Evolutionary conservation across 1,284 basidiomycete genomes (phyloP), one percentile per base, ranked within the genome.

Genomic region (Athelia sp.): DNA sequence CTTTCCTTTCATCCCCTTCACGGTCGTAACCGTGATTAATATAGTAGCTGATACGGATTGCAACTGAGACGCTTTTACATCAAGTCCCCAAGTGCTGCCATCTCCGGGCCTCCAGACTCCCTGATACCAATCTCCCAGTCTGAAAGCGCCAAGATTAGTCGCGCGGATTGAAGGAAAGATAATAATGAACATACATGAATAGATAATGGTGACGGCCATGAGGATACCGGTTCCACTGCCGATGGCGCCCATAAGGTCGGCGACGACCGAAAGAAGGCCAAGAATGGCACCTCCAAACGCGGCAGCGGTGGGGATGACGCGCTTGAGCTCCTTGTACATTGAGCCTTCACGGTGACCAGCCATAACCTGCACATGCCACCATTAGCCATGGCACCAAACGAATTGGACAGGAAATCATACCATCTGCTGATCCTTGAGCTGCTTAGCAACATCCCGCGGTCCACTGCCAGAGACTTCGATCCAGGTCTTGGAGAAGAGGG

Each of bases 251-350:
- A 96, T 88, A 54, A 99, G 72, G 67, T 99, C 96, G n/a, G 96
- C 96, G 21, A 83, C 80, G 49, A 99, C 94, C n/a, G 90, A 93
- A 18, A 98, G 76, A 19, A 97, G 75, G 45, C 96, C 96, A 26
- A 98, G 87, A 53, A 95, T 90, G 22, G 95, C 97, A 49, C 96
- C 96, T 52, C 96, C 97, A 57, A 98, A 93, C 2, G 95, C 93
- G 14, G 96, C 96, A 8, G 97, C 96, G 17, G 95, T 98, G 1
- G 96, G 96, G 56, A 99, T 97, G 56, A 98, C 88, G 44, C 93
- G 83, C 79, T 98, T 99, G 56, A 98, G 82, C 67, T 98, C 96
- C 78, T 98, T 98, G 81, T 98, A 98, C 92, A 98, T 97, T 23
- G 87, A 90, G 31, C 90, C 93, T 65, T 98, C 96, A 57, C 94